phyloP scores from a whole-genome alignment of 495 filamentous ascomycete species.

The Friedmanniomyces simplex region DNA sequence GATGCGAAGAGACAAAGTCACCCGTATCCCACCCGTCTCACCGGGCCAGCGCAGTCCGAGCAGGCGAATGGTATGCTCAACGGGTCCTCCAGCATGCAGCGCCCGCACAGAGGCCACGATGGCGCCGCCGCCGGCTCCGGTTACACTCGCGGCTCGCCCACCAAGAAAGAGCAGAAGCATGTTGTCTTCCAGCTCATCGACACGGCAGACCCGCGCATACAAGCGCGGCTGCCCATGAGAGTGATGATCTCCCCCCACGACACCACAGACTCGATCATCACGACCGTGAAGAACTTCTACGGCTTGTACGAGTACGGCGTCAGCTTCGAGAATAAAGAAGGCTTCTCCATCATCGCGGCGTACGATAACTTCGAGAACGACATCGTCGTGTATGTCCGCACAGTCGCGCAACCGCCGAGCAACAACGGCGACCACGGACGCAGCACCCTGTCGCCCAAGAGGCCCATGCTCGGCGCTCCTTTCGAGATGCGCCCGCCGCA shows the following conservation, averaged over 20 bases:
- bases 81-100: background rate
- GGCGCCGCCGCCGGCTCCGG: slow-evolving; percentile 2
- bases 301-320: slow-evolving; percentile 78
- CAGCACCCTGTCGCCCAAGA: slow-evolving; percentile 28
- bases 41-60: background rate
- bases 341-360: slow-evolving; percentile 79
- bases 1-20: slow-evolving; percentile 26
- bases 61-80: background rate
- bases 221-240: slow-evolving; percentile 75
- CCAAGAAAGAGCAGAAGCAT: slow-evolving; percentile 45
- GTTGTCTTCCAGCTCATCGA: slow-evolving; percentile 80
- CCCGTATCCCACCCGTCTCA: slow-evolving; percentile 30
- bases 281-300: slow-evolving; percentile 96
- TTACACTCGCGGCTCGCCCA: slow-evolving; percentile 30
- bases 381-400: slow-evolving; percentile 82
- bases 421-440: slow-evolving; percentile 12
- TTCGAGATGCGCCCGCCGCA: slow-evolving; percentile 38
- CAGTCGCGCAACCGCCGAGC: slow-evolving; percentile 48
- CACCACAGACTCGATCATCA: slow-evolving; percentile 88
- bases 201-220: slow-evolving; percentile 57
- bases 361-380: slow-evolving; percentile 89
- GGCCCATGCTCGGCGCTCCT: slow-evolving; percentile 28
- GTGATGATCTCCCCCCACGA: slow-evolving; percentile 89
- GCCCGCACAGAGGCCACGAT: background rate
- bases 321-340: slow-evolving; percentile 81